Evolutionary conservation across 2,329 filamentous ascomycete genomes (phyloP).

Genomic region (Colletotrichum sp.): DNA sequence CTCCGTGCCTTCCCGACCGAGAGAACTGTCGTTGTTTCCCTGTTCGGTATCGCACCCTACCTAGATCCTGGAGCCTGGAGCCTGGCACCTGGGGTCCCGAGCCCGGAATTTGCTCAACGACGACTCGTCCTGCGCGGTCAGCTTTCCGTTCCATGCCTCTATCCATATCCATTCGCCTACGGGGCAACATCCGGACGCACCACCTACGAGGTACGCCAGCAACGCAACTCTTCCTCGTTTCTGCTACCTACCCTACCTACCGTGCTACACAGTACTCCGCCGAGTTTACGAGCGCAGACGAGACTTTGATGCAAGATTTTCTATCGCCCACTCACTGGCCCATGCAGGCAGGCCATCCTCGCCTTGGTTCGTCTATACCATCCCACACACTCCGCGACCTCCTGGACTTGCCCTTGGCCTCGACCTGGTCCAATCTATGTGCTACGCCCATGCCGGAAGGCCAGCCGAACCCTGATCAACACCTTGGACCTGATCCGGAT

Average conservation of each 20-base stretch:
- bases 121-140: neutral
- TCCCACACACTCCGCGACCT: neutral
- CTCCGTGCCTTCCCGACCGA: neutral
- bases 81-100: neutral
- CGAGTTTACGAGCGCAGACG: neutral
- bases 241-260: neutral
- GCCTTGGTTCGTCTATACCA: neutral
- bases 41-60: neutral
- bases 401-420: neutral
- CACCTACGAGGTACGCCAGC: neutral
- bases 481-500: neutral
- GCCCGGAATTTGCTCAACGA: neutral
- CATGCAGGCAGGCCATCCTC: neutral
- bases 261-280: neutral
- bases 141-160: neutral
- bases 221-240: neutral
- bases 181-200: neutral
- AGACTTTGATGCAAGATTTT: neutral
- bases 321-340: neutral
- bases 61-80: neutral
- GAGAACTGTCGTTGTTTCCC: neutral
- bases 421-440: neutral
- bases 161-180: neutral
- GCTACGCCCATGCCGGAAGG: slow-evolving; percentile 5
- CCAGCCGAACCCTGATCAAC: slow-evolving; percentile 1